These are phyloP conservation scores for Suillus americanus DNA, from an alignment of 768 basidiomycete genomes.

Conservation along the genomic window DNA sequence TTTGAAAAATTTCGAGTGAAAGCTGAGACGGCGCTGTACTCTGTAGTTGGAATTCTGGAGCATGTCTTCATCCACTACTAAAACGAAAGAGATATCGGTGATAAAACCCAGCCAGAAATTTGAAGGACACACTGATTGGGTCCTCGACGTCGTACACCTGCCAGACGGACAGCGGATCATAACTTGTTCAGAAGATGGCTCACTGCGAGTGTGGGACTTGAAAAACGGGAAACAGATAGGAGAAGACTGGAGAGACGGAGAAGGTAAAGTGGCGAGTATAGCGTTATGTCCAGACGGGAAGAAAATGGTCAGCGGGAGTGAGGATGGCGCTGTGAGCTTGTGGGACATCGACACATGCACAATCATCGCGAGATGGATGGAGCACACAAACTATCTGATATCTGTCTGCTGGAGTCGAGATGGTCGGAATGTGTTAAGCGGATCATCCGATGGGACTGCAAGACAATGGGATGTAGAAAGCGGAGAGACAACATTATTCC, in stretches of 20 bases:
- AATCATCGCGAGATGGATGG: background rate
- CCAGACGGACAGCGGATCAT: background rate
- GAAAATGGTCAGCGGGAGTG: background rate
- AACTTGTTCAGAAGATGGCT: background rate
- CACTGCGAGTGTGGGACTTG: background rate
- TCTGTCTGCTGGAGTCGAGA: background rate
- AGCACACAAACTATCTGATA: rapidly evolving
- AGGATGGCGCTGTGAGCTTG: background rate
- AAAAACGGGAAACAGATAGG: background rate
- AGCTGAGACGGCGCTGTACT: background rate
- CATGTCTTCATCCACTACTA: background rate
- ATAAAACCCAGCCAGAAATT: background rate
- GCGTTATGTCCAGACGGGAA: background rate
- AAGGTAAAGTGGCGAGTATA: background rate
- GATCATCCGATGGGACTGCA: background rate
- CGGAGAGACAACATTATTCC: background rate
- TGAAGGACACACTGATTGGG: background rate
- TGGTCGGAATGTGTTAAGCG: background rate
- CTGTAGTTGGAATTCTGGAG: background rate
- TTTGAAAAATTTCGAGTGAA: background rate
- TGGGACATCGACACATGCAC: background rate
- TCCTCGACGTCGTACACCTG: background rate
- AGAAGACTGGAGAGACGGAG: background rate
- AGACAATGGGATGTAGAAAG: background rate
- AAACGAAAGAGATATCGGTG: background rate